A percentile compares a stretch with the other conserved stretches of the same genome.
Conservation (phyloP, 2,329 filamentous ascomycete species). For the Pezicula radicicola region DNA sequence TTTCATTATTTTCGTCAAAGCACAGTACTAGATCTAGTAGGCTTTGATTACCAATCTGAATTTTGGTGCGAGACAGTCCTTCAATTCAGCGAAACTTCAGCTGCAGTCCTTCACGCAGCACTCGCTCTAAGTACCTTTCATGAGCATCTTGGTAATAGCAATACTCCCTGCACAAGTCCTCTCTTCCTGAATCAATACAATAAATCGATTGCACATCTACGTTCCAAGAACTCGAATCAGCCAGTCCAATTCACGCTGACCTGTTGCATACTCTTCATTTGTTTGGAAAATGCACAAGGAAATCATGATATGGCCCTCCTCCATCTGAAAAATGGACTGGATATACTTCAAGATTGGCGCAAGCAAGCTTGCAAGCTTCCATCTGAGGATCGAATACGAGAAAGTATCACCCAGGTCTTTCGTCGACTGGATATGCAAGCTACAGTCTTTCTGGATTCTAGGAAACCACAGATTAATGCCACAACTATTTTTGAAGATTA, state of each 20-base stretch:
- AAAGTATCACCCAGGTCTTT: constrained; percentile 5
- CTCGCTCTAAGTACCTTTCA: background rate
- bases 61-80: background rate
- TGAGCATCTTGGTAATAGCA: background rate
- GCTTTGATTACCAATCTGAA: background rate
- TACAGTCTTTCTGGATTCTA: constrained; percentile 10
- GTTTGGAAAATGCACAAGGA: background rate
- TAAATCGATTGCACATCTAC: background rate
- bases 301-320: background rate
- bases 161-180: background rate
- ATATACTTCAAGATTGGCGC: constrained; percentile 6
- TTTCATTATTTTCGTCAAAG: background rate
- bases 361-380: background rate
- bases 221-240: background rate
- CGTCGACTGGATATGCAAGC: constrained; percentile 14
- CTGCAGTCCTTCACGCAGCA: background rate
- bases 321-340: background rate
- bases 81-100: background rate
- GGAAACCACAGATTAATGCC: constrained; percentile 6
- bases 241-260: background rate
- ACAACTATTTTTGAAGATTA: background rate
- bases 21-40: background rate
- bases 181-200: background rate
- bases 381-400: constrained; percentile 1
- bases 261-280: background rate